Percentiles rank a stretch among this genome's conserved stretches.
These are phyloP conservation scores for Xerocomus cyaneibrunnescens DNA, from an alignment of 1,284 basidiomycete species.

Conservation along the genomic window DNA sequence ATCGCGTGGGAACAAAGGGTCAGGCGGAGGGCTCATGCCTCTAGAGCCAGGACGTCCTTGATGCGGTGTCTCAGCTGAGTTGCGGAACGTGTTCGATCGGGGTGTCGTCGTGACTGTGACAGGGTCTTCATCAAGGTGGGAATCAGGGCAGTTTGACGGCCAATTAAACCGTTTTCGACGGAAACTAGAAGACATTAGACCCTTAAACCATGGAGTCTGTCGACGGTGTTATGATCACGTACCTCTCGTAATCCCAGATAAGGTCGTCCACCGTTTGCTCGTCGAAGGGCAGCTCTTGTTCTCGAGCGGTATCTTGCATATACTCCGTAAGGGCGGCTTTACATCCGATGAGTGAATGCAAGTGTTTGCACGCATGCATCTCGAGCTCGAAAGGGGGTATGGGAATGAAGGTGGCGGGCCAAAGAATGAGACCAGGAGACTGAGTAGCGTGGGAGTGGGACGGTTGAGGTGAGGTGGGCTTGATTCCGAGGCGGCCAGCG, in stretches of 20 bases:
- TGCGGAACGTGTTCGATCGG: constrained; percentile 23
- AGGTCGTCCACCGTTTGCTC: constrained; percentile 50
- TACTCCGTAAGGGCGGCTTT: constrained; percentile 56
- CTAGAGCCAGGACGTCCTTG: constrained; percentile 14
- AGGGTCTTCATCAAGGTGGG: constrained; percentile 9
- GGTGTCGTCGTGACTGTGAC: constrained; percentile 20
- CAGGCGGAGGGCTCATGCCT: constrained; percentile 13
- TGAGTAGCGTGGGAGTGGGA: constrained; percentile 31
- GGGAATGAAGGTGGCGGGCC: constrained; percentile 57
- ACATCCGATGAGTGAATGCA: constrained; percentile 62
- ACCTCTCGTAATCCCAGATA: constrained; percentile 72
- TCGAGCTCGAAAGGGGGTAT: constrained; percentile 59
- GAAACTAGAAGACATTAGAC: constrained; percentile 44
- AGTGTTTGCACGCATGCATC: constrained; percentile 64
- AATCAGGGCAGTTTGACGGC: constrained; percentile 37
- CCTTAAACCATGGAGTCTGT: constrained; percentile 1
- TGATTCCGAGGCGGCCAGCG: constrained; percentile 43
- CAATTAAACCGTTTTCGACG: constrained; percentile 60
- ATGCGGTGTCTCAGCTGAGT: constrained; percentile 14
- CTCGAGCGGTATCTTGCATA: constrained; percentile 42
- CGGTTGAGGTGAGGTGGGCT: constrained; percentile 9
- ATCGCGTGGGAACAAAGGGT: constrained; percentile 35
- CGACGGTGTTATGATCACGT: constrained; percentile 23
- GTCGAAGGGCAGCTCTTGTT: constrained; percentile 21
- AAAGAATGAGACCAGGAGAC: constrained; percentile 53